Evolutionary conservation across 768 basidiomycete species (phyloP).

Genomic region (Paxillus involutus): DNA sequence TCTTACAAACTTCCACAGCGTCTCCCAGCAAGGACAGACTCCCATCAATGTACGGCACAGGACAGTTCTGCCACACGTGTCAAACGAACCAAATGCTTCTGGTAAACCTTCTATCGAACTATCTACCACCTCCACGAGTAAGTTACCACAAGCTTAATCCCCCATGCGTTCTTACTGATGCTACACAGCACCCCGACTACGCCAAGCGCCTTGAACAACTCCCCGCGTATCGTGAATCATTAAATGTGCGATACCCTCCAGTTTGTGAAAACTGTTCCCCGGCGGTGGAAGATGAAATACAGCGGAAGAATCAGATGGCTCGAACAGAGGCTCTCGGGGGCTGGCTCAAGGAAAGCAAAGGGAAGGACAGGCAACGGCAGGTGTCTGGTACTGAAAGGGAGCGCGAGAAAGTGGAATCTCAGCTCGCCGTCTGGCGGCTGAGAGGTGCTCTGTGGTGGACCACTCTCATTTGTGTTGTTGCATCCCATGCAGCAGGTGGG

Average conservation of each 20-base stretch:
- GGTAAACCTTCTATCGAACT: constrained; percentile 84
- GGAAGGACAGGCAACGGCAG: constrained; percentile 57
- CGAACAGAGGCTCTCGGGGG: constrained; percentile 72
- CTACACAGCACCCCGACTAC: constrained; percentile 72
- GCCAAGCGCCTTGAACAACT: constrained; percentile 58
- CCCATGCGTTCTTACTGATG: background rate
- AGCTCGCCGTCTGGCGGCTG: constrained; percentile 65
- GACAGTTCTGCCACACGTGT: constrained; percentile 84
- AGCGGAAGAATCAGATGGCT: constrained; percentile 78
- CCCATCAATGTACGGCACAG: constrained; percentile 54
- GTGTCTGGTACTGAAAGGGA: constrained; percentile 40
- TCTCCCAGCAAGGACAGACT: constrained; percentile 70
- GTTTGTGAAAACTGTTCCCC: constrained; percentile 78
- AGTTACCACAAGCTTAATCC: constrained; percentile 23
- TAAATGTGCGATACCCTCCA: constrained; percentile 84
- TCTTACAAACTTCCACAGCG: constrained; percentile 37
- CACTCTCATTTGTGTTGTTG: constrained; percentile 43
- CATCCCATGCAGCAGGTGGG: constrained; percentile 50
- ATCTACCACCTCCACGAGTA: constrained; percentile 79
- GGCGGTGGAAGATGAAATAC: constrained; percentile 79
- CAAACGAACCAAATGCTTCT: constrained; percentile 91
- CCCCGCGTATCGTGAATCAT: constrained; percentile 69
- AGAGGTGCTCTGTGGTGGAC: constrained; percentile 67
- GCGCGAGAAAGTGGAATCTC: constrained; percentile 43
- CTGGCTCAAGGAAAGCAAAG: constrained; percentile 65